A percentile compares a stretch with the other conserved stretches of the same genome.
These are phyloP conservation scores for Oenanthe sinensis DNA, from an alignment of 129 eudicot species.

Conservation along the genomic window DNA sequence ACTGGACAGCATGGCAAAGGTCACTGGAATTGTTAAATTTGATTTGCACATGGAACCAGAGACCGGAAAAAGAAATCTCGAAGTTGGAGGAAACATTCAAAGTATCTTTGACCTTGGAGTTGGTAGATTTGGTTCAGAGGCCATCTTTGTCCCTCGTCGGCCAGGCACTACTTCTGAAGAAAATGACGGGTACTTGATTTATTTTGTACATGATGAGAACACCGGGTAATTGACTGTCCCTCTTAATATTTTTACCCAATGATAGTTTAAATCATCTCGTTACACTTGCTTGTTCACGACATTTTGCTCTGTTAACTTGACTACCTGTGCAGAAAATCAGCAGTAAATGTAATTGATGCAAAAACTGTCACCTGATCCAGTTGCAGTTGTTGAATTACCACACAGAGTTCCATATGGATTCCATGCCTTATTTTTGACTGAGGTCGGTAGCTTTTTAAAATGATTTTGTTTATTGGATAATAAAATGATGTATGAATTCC, in stretches of 20 bases:
- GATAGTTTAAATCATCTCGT: too few species aligned
- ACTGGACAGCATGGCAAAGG: slow-evolving; percentile 75
- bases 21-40: slow-evolving; percentile 76
- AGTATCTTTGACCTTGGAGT: slow-evolving; percentile 78
- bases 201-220: slow-evolving; percentile 81
- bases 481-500: not conserved
- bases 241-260: not conserved
- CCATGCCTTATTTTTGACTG: slow-evolving; percentile 91
- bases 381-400: slow-evolving; percentile 80
- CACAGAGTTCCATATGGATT: slow-evolving; percentile 90
- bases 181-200: slow-evolving; percentile 92
- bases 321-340: slow-evolving; percentile 52
- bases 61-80: slow-evolving; percentile 54
- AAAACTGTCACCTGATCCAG: slow-evolving; percentile 93
- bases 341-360: slow-evolving; percentile 77
- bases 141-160: slow-evolving; percentile 64
- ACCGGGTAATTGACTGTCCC: slow-evolving; percentile 49
- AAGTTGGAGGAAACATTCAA: slow-evolving; percentile 79
- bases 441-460: slow-evolving; percentile 36
- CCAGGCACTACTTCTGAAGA: slow-evolving; percentile 66
- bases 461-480: not conserved
- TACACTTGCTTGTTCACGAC: too few species aligned
- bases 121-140: slow-evolving; percentile 87
- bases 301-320: not conserved
- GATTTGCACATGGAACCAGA: slow-evolving; percentile 84